phyloP scores from a whole-genome alignment of 2,329 filamentous ascomycete species.

The Mariannaea elegans region DNA sequence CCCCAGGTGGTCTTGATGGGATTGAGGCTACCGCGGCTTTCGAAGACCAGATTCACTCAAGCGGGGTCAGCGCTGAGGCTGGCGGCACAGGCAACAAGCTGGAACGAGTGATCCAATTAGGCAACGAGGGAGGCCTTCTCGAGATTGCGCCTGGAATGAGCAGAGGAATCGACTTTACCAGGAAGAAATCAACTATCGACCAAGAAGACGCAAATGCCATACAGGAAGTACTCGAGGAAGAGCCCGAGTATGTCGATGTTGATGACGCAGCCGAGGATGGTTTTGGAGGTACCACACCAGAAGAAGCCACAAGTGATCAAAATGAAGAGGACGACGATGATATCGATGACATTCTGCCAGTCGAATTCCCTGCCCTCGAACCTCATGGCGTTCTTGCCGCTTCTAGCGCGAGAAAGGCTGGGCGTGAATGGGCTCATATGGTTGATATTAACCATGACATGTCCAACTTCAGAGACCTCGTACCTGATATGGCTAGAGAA shows the following conservation, averaged over 20 bases:
- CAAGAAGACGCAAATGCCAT: conserved; percentile 74
- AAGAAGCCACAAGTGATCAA: conserved; percentile 42
- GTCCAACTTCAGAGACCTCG: conserved; percentile 90
- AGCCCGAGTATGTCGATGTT: conserved; percentile 53
- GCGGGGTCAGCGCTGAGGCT: conserved; percentile 54
- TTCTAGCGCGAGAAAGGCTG: conserved; percentile 76
- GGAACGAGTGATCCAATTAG: conserved; percentile 87
- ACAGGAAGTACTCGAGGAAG: conserved; percentile 66
- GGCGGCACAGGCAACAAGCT: conserved; percentile 65
- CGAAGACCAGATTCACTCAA: conserved; percentile 76
- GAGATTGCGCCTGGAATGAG: conserved; percentile 83
- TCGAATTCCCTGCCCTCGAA: conserved; percentile 92
- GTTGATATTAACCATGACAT: conserved; percentile 95
- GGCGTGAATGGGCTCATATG: conserved; percentile 97
- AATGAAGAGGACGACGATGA: conserved; percentile 63
- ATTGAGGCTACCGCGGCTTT: conserved; percentile 86
- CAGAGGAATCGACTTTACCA: conserved; percentile 78
- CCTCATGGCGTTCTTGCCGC: conserved; percentile 80
- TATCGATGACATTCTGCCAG: conserved; percentile 87
- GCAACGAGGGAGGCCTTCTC: conserved; percentile 78
- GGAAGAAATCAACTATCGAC: conserved; percentile 64
- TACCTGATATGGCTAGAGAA: conserved; percentile 94
- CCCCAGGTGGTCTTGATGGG: conserved; percentile 86
- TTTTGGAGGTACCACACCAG: conserved; percentile 30
- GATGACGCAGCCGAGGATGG: conserved; percentile 42